Base-by-base conservation (phyloP, 73 alveolate genomes). In the Uronychia binucleata region DNA sequence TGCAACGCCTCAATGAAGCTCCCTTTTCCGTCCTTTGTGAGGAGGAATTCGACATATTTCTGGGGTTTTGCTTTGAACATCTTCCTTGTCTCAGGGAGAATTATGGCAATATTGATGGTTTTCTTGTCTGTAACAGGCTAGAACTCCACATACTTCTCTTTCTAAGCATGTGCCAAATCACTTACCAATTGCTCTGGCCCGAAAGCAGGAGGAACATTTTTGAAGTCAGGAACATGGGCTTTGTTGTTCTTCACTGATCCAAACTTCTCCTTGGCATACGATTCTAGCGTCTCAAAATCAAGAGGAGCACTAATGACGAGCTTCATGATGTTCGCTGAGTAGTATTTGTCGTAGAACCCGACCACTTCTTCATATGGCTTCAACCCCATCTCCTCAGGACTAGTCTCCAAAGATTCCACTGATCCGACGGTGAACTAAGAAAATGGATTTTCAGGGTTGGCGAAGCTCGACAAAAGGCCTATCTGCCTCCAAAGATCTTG, bases 241-340 rank as follows among this genome's bases (percentile, higher is more conserved):
- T 97, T 97, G 32, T 91, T 57, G 85, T 97, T 95, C 34, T 93
- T 94, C 19, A 97, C 92, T 34, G 31, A 83, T 25, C 84, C 35
- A 90, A 97, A 97, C 59, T 84, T 75, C 60, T 88, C 87, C n/a
- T 77, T 87, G 1, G 91, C 96, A 89, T 86, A 80, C 57, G 81
- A 81, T 75, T 91, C 98, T 34, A 96, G 76, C 1, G 84, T 88
- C 29, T 88, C 95, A 31, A 97, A 30, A 31, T 86, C 88, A 35
- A 91, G 80, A 82, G 90, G 93, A 27, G 96, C 89, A 80, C 90
- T 90, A 59, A 97, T 90, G 31, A 93, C 90, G 57, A 97, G 90
- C 83, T 86, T 78, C 99, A 97, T 97, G 31, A 95, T 91, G 82
- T 96, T 97, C 34, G 99, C 91, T 30, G 99, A 88, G 81, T 97